A percentile compares a stretch with the other conserved stretches of the same genome.
Evolutionary conservation across 345 rosid species (phyloP).

Genomic region (Moringa oleifera): DNA sequence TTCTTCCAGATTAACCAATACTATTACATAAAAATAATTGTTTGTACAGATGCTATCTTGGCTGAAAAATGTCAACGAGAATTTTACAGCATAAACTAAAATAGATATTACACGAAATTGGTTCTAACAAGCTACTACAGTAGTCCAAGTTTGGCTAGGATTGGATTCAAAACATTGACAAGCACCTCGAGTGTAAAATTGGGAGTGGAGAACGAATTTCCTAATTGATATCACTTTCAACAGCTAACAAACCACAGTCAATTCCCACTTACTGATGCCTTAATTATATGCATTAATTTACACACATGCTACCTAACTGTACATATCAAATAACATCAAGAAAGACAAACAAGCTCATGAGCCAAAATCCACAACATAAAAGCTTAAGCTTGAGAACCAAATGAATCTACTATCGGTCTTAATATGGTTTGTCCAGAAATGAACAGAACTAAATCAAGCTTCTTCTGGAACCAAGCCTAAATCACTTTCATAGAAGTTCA

Average conservation of each 20-base stretch:
- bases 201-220: neutral
- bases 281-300: no score
- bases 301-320: no score
- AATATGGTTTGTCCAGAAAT: neutral
- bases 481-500: neutral
- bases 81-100: no score
- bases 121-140: neutral
- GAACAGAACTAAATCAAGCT: neutral
- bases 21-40: no score
- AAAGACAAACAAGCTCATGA: neutral
- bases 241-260: neutral
- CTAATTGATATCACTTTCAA: neutral
- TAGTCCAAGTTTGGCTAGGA: neutral
- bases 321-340: no score
- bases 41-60: neutral
- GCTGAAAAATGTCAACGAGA: no score
- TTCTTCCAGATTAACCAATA: neutral
- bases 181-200: neutral
- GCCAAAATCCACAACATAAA: neutral
- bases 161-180: no score
- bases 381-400: neutral
- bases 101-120: neutral
- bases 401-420: neutral
- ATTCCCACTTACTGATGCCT: no score
- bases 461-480: neutral